Evolutionary conservation across 192 early-diverging fungal genomes (phyloP), one percentile per base, ranked within the genome.

Genomic region (Rhizophlyctis rosea): DNA sequence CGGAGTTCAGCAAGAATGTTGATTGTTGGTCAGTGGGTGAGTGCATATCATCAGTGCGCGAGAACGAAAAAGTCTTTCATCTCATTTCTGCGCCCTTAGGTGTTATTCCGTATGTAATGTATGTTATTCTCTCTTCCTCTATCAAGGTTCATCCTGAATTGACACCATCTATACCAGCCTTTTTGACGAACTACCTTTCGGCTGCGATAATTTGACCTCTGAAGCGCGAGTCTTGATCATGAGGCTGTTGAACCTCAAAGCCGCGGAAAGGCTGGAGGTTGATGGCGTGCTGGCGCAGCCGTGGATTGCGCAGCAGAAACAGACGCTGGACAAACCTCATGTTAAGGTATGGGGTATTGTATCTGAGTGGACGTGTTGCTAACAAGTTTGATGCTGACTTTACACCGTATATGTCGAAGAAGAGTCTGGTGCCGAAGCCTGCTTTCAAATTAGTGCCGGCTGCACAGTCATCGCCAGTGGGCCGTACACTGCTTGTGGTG

Each of bases 201-300:
- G 67, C 4, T 16, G 14, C 30, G 59, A 61, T 18, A 16, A 28
- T 23, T 2, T 1, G 25, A 25, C 9, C 39, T 16, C 23, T 3
- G 25, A 30, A 67, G 69, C 66, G 21, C 60, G 55, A 44, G 65
- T 69, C 56, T 50, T 73, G 23, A 69, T 86, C 29, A 48, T 64
- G 60, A 53, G 51, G 35, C 73, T 86, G 70, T 62, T 86, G 64
- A 69, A 72, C 29, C 63, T 72, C 2, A 74, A 81, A 34, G 80
- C 81, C 11, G 50, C 36, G 31, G 62, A 68, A 50, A 70, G 84
- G 13, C 70, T 83, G 51, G 76, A 72, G 3, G 76, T 83, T 13
- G 75, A 81, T n/a, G 64, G 67, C 25, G 81, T 78, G 1, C 54
- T 83, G 54, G 68, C 55, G 3, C 81, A 86, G 25, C 81, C 78